Evolutionary conservation across 2,329 filamentous ascomycete genomes (phyloP).

Genomic region (Neodidymelliopsis sp.): DNA sequence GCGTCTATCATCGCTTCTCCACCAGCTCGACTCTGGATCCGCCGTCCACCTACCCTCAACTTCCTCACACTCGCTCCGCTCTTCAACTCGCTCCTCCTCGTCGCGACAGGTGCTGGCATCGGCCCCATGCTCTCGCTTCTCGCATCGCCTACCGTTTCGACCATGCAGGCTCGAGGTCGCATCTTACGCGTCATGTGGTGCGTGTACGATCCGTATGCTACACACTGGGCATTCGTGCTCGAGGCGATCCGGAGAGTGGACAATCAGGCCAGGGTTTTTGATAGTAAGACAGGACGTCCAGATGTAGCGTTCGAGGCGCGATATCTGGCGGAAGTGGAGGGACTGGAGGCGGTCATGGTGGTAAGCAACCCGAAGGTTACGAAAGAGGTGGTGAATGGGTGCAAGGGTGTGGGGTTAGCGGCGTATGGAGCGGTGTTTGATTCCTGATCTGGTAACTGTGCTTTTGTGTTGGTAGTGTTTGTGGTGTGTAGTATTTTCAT

Average conservation of each 20-base stretch:
- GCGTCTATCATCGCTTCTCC: conserved; percentile 18
- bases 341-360: conserved; percentile 29
- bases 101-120: conserved; percentile 35
- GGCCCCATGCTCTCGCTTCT: conserved; percentile 31
- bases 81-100: conserved; percentile 29
- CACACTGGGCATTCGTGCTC: conserved; percentile 27
- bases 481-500: too few relatives aligned
- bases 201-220: conserved; percentile 16
- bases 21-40: conserved; percentile 25
- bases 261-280: conserved; percentile 20
- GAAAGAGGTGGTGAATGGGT: conserved; percentile 20
- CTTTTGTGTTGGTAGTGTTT: too few relatives aligned
- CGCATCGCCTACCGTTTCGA: conserved; percentile 11
- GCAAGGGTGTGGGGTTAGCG: conserved; percentile 19
- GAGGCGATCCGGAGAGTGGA: conserved; percentile 24
- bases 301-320: conserved; percentile 26
- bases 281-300: conserved; percentile 14
- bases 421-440: conserved; percentile 38
- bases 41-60: conserved; percentile 25
- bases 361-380: conserved; percentile 31
- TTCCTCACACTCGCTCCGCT: conserved; percentile 29
- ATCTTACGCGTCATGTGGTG: conserved; percentile 29
- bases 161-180: conserved; percentile 12
- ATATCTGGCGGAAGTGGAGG: conserved; percentile 1
- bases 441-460: too few relatives aligned